These are phyloP conservation scores for Ramularia endophylla DNA, from an alignment of 2,329 filamentous ascomycete genomes.

Conservation along the genomic window DNA sequence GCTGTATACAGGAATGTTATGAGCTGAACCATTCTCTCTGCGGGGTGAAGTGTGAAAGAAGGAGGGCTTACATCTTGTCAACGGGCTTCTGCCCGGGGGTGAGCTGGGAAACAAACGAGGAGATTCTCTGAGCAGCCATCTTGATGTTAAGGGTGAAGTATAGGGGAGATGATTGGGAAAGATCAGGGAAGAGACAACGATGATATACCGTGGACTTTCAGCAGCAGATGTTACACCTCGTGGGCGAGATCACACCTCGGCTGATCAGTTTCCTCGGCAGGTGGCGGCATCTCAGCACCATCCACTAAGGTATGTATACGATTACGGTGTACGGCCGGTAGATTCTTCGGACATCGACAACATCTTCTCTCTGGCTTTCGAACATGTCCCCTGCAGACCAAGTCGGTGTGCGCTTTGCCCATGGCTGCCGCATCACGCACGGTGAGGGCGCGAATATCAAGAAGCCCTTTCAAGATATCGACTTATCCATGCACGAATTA, in stretches of 20 bases:
- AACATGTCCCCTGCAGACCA: neutral
- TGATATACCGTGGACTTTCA: neutral
- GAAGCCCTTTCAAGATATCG: constrained; percentile 18
- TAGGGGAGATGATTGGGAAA: neutral
- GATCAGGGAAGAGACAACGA: neutral
- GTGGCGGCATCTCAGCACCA: neutral
- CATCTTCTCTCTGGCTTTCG: neutral
- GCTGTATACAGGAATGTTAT: constrained; percentile 8
- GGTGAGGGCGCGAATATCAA: constrained; percentile 19
- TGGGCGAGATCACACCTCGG: neutral
- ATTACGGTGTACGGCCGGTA: neutral
- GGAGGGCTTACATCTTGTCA: constrained; percentile 70
- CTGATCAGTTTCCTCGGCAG: neutral
- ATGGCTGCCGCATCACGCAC: constrained; percentile 18
- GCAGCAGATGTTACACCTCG: neutral
- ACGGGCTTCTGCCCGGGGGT: constrained; percentile 63
- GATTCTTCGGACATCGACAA: neutral
- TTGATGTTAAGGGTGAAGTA: constrained; percentile 23
- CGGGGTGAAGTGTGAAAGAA: constrained; percentile 59
- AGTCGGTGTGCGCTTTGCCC: constrained; percentile 4
- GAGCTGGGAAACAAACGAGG: constrained; percentile 81
- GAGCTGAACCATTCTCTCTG: constrained; percentile 71
- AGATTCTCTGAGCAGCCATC: constrained; percentile 82
- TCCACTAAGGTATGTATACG: too few relatives aligned
- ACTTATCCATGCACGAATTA: constrained; percentile 19